Evolutionary conservation across 352 stramenopile species (phyloP).

Genomic region (Globisporangium iwayamae): DNA sequence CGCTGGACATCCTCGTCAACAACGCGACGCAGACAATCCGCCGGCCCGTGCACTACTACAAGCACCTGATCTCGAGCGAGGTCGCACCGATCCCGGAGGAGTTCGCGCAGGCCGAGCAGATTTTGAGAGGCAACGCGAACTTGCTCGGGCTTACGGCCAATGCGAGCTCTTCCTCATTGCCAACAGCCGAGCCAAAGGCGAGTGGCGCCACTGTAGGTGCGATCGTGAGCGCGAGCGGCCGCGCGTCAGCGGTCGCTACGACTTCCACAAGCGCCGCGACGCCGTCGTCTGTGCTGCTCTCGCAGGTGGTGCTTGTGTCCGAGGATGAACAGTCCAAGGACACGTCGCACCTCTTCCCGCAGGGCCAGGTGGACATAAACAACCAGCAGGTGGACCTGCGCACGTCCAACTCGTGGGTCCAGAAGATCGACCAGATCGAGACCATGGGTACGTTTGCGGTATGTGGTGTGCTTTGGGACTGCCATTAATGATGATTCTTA

Average conservation of each 20-base stretch:
- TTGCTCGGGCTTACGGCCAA: conserved; percentile 22
- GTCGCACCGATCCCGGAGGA: conserved; percentile 44
- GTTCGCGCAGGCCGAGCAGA: conserved; percentile 34
- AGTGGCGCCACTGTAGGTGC: conserved; percentile 13
- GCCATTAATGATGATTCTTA: neutral
- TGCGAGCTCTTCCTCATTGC: neutral
- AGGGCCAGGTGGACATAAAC: conserved; percentile 88
- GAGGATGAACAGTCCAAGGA: conserved; percentile 80
- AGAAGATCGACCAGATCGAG: conserved; percentile 74
- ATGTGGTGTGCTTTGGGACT: neutral
- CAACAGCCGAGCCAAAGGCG: neutral
- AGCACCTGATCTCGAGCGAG: conserved; percentile 81
- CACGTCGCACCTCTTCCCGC: conserved; percentile 47
- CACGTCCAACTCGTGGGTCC: conserved; percentile 90
- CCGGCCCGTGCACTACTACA: conserved; percentile 91
- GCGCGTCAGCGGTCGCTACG: conserved; percentile 13
- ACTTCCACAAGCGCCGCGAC: conserved; percentile 16
- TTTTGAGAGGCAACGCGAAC: conserved; percentile 51
- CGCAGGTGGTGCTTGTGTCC: conserved; percentile 81
- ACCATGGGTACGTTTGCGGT: conserved; percentile 45
- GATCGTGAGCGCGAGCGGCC: conserved; percentile 27
- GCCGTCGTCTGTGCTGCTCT: conserved; percentile 85
- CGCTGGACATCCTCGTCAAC: conserved; percentile 94
- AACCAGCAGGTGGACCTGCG: conserved; percentile 92
- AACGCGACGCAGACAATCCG: conserved; percentile 96